phyloP scores from a whole-genome alignment of 352 stramenopile genomes.

The Globisporangium heterothallicum region DNA sequence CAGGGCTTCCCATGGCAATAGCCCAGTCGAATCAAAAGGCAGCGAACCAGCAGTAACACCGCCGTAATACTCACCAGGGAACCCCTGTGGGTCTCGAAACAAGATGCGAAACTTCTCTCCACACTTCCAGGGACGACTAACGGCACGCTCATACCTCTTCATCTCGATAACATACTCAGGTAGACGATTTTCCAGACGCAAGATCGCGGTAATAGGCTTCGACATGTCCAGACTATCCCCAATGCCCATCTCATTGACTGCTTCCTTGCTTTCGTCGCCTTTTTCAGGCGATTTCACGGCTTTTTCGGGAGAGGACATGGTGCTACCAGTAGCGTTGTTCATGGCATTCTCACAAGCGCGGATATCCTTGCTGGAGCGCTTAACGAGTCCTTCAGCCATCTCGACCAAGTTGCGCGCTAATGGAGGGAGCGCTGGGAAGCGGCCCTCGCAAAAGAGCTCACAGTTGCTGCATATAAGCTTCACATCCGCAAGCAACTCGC shows the following conservation, averaged over 20 bases:
- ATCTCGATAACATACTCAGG: conserved; percentile 58
- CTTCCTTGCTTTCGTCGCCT: conserved; percentile 1
- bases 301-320: conserved; percentile 11
- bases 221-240: conserved; percentile 12
- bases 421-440: conserved; percentile 69
- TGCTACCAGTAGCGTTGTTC: conserved; percentile 1
- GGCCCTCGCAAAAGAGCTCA: conserved; percentile 71
- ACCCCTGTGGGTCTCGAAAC: conserved; percentile 65
- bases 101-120: conserved; percentile 31
- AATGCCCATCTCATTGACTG: conserved; percentile 10
- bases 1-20: conserved; percentile 77
- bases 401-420: conserved; percentile 66
- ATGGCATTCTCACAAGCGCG: conserved; percentile 39
- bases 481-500: conserved; percentile 59
- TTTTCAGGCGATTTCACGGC: not conserved
- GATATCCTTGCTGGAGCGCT: conserved; percentile 68
- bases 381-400: conserved; percentile 57
- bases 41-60: conserved; percentile 62
- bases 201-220: conserved; percentile 45
- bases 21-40: conserved; percentile 45
- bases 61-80: conserved; percentile 66
- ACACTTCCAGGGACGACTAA: conserved; percentile 13
- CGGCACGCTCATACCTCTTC: conserved; percentile 59
- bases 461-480: conserved; percentile 76
- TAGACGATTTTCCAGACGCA: conserved; percentile 80